Base-by-base conservation (phyloP, 108 stramenopile genomes). In the Phaeodactylum tricornutum region DNA sequence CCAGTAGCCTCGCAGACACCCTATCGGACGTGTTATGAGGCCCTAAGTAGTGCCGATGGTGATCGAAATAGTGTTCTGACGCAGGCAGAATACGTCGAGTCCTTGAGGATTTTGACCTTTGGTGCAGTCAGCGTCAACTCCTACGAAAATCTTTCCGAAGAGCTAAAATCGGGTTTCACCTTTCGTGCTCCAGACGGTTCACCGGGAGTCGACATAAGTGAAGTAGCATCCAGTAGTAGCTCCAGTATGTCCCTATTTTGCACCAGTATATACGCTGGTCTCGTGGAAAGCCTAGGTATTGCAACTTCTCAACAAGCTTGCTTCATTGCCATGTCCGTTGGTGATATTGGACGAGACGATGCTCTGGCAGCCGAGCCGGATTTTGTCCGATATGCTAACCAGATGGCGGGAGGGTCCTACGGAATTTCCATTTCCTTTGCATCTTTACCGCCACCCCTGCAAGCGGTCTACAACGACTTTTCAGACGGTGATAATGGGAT, bases 291-390 rank as follows among this genome's bases (percentile, higher is more conserved):
- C 3, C 44, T 7, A n/a, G 9, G 3, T 26, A n/a, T 15, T 22
- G 15, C 19, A 23, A 26, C 9, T n/a, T n/a, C 8, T n/a, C 14
- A 23, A 26, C 44, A 45, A 9, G 11, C 23, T 26, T 70, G 69
- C 39, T 37, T 36, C 7, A 15, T 62, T 7, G 52, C 53, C 4
- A 23, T 70, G 22, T 33, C 49, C 8, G 29, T 58, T n/a, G 54
- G 57, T n/a, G 62, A 70, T 33, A 42, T 32, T 26, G 44, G 55
- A 39, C 62, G 69, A 0, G 61, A 63, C 47, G 46, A 62, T 24
- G 21, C 26, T 1, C 47, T 70, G 2, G 39, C 12, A 11, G 24
- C 50, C 40, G 30, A 41, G 6, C 3, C 5, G 2, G 69, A 70
- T 29, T 70, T 39, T 38, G 37, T 63, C 1, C 29, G 16, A 0